A percentile compares a stretch with the other conserved stretches of the same genome.
phyloP scores from a whole-genome alignment of 345 rosid genomes.

The Linum usitatissimum region DNA sequence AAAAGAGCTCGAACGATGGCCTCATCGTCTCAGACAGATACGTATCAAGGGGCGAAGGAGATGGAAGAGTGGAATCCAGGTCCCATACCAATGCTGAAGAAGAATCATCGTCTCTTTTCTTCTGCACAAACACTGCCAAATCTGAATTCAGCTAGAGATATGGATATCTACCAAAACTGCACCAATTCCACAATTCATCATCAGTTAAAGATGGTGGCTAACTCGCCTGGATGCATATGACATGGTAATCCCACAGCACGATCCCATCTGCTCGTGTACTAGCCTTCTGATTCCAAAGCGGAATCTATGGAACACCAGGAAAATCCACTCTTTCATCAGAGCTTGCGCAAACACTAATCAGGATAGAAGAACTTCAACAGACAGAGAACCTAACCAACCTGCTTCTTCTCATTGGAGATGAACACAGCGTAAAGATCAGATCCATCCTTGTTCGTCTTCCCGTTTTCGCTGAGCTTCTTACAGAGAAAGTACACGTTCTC shows the following conservation, averaged over 20 bases:
- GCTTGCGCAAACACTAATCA: too few relatives aligned
- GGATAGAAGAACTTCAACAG: background rate
- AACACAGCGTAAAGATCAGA: slow-evolving; percentile 66
- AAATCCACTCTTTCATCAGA: background rate
- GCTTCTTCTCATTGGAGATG: slow-evolving; percentile 77
- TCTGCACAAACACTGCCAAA: slow-evolving; percentile 25
- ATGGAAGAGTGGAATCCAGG: slow-evolving; percentile 69
- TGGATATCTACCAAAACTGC: slow-evolving; percentile 2
- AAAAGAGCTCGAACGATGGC: slow-evolving; percentile 64
- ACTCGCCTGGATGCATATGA: slow-evolving; percentile 64
- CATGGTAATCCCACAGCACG: slow-evolving; percentile 87
- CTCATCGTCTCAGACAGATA: slow-evolving; percentile 56
- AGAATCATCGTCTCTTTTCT: slow-evolving; percentile 33
- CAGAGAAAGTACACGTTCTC: slow-evolving; percentile 73
- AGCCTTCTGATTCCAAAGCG: slow-evolving; percentile 91
- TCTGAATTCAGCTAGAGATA: background rate
- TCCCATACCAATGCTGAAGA: slow-evolving; percentile 57
- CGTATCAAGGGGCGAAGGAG: slow-evolving; percentile 58
- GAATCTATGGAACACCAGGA: slow-evolving; percentile 36
- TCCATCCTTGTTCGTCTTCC: slow-evolving; percentile 40
- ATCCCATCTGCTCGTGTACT: slow-evolving; percentile 73
- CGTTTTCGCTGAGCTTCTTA: slow-evolving; percentile 45
- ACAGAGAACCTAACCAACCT: slow-evolving; percentile 30
- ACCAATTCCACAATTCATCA: background rate
- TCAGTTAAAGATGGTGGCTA: background rate